These are phyloP conservation scores for Kurtzmaniella quercitrusa DNA, from an alignment of 1,139 yeast species.

Conservation along the genomic window DNA sequence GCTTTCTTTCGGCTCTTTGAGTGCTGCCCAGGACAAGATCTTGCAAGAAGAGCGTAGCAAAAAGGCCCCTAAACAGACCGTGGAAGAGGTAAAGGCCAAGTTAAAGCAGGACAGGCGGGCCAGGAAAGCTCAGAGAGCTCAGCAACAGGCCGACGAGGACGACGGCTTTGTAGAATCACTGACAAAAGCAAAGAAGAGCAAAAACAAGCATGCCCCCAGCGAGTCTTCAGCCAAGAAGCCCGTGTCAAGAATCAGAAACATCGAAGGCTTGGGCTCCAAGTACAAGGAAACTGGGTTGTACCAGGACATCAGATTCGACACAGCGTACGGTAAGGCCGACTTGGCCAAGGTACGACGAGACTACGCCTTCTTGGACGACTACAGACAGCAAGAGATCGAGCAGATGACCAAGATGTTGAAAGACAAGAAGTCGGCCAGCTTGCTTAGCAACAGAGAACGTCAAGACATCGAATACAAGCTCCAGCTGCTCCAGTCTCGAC, in stretches of 20 bases:
- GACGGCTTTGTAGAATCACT: constrained; percentile 5
- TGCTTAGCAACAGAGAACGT: constrained; percentile 45
- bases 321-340: constrained; percentile 84
- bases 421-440: constrained; percentile 46
- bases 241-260: constrained; percentile 66
- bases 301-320: constrained; percentile 83
- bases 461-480: constrained; percentile 50
- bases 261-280: constrained; percentile 62
- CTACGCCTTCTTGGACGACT: constrained; percentile 82
- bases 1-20: constrained; percentile 58
- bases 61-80: neutral
- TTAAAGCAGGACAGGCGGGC: constrained; percentile 1
- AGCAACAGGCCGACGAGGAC: constrained; percentile 15
- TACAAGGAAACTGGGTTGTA: constrained; percentile 41
- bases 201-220: constrained; percentile 74
- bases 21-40: constrained; percentile 51
- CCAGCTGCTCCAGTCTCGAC: constrained; percentile 65
- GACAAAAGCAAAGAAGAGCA: constrained; percentile 15
- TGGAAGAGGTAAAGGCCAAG: neutral
- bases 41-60: constrained; percentile 21
- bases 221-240: constrained; percentile 68
- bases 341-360: constrained; percentile 60
- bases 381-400: constrained; percentile 66
- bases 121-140: constrained; percentile 10
- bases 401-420: constrained; percentile 55